Evolutionary conservation across 345 rosid genomes (phyloP).

Genomic region (Camelina laxa): DNA sequence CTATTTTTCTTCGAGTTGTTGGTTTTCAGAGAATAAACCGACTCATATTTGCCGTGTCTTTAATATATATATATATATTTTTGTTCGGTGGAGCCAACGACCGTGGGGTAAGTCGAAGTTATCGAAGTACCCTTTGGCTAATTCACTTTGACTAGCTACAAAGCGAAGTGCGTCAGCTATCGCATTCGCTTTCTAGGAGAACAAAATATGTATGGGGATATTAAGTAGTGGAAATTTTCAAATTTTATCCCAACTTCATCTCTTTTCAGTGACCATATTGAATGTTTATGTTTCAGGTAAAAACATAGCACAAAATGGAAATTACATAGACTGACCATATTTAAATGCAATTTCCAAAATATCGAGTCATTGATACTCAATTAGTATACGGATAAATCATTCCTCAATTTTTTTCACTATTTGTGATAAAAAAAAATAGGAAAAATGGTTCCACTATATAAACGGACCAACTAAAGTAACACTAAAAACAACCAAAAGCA

Average conservation of each 20-base stretch:
- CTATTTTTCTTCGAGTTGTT: slow-evolving; percentile 6
- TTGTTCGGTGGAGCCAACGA: not conserved
- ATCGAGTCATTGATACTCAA: no score
- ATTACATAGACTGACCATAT: no score
- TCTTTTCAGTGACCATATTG: not conserved
- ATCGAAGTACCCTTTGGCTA: slow-evolving; percentile 2
- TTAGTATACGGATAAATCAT: no score
- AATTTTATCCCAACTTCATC: not conserved
- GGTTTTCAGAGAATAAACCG: not conserved
- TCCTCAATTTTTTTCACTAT: no score
- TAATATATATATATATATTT: not conserved
- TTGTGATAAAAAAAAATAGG: no score
- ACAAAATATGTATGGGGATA: no score
- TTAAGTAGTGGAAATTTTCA: not conserved
- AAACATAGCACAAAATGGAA: no score
- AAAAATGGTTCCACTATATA: no score
- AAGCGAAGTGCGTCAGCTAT: not conserved
- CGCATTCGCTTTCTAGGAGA: not conserved
- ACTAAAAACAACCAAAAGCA: no score
- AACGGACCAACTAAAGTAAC: no score
- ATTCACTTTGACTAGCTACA: not conserved
- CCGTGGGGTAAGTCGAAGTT: not conserved
- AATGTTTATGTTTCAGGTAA: no score
- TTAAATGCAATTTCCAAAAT: no score
- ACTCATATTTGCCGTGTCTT: not conserved